phyloP scores from a whole-genome alignment of 352 stramenopile genomes.

The Thalassiosira pacifica region DNA sequence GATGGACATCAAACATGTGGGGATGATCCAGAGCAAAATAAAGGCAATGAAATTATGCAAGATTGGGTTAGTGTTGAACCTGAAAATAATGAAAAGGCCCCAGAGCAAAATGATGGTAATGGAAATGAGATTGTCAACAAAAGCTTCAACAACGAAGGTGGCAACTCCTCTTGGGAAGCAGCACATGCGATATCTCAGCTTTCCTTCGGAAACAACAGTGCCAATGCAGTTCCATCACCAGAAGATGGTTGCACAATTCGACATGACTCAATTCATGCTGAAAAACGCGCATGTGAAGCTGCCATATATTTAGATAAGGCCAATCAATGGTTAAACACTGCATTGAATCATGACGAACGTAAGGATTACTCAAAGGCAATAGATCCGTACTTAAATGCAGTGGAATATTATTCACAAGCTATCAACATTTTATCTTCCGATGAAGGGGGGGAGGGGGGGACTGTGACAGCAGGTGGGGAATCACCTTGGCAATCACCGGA shows the following conservation, averaged over 20 bases:
- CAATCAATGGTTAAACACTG: conserved; percentile 51
- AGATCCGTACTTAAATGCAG: conserved; percentile 62
- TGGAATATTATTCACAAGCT: conserved; percentile 60
- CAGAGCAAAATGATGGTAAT: too few relatives aligned
- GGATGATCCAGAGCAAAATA: too few relatives aligned
- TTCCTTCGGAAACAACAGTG: background rate
- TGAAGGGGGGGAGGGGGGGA: background rate
- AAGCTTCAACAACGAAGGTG: background rate
- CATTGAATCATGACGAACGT: conserved; percentile 69
- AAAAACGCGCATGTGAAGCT: conserved; percentile 10
- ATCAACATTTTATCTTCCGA: conserved; percentile 44
- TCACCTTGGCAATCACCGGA: conserved; percentile 13
- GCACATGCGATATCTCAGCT: conserved; percentile 23
- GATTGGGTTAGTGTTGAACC: too few relatives aligned
- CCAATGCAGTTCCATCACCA: background rate
- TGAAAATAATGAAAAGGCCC: too few relatives aligned
- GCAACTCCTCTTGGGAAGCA: conserved; percentile 11
- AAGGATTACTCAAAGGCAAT: conserved; percentile 37
- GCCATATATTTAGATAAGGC: conserved; percentile 47
- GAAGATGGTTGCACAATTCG: background rate
- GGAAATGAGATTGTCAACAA: too few relatives aligned
- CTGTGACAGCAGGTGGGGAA: conserved; percentile 1
- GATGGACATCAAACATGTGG: too few relatives aligned
- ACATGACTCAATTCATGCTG: background rate
- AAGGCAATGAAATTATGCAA: conserved; percentile 21